Evolutionary conservation across 257 asterid genomes (phyloP), one percentile per base, ranked within the genome.

Genomic region (Lavandula angustifolia): DNA sequence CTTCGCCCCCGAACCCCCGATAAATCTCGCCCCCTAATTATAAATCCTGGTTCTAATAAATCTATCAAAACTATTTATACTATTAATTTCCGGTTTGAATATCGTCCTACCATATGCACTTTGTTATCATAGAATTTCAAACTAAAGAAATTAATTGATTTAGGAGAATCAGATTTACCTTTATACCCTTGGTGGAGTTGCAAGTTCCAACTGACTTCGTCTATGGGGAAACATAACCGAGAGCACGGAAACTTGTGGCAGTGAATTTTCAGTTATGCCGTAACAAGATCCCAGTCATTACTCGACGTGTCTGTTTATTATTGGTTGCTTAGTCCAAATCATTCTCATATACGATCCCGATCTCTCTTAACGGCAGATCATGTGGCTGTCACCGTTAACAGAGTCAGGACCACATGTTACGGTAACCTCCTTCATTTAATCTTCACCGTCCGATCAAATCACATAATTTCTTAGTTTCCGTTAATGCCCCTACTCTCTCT

Each of bases 331-430:
- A 4, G 6, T 18, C 77, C 64, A 76, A 75, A 75, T 77, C 78
- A 73, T 84, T 80, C 81, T 46, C 65, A 66, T 76, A 75, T 76
- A 75, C 74, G 82, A 73, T 75, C 83, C 82, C 73, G 84, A 80
- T 85, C 81, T 69, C 76, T 68, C 81, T 73, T 65, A 81, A 91
- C 96, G 92, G 98, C 95, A 85, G 69, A 62, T 82, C 95, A 87
- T 80, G 94, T 89, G 94, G 89, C 88, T 83, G 95, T 82, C 94
- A 55, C 95, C 88, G 94, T 85, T 84, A 87, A 84, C 91, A 95
- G 91, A 79, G 83, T 78, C 79, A 72, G 96, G 97, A 92, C 96
- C 98, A 89, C 97, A 75, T 85, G 87, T 75, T 82, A 76, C 84
- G 82, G 78, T 83, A 84, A 82, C 94, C 80, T 82, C 76, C 76